Conservation (phyloP, 2,329 filamentous ascomycete species). For the Microdochium bolleyi region DNA sequence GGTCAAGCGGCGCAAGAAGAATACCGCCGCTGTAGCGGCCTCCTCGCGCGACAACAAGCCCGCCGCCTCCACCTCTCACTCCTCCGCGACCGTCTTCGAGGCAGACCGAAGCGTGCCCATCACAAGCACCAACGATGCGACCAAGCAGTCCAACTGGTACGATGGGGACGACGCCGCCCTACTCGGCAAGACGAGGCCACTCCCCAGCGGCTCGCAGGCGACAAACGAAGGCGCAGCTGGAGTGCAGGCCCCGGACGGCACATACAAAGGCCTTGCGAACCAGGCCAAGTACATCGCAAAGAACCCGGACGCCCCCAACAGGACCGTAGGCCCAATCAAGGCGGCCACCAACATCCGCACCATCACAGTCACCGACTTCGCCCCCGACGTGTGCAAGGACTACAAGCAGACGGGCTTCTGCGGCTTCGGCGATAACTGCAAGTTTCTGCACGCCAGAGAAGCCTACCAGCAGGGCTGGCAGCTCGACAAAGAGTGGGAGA, state of each 20-base stretch:
- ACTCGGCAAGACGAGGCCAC: conserved; percentile 45
- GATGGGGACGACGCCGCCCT: conserved; percentile 60
- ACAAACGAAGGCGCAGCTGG: not conserved
- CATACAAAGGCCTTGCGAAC: conserved; percentile 69
- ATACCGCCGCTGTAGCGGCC: conserved; percentile 53
- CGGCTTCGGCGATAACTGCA: conserved; percentile 73
- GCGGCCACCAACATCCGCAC: conserved; percentile 84
- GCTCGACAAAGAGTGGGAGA: conserved; percentile 90
- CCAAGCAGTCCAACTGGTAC: conserved; percentile 83
- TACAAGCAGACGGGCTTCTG: conserved; percentile 72
- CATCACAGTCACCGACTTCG: conserved; percentile 83
- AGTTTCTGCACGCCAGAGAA: conserved; percentile 68
- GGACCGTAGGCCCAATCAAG: conserved; percentile 78
- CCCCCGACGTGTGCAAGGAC: conserved; percentile 92
- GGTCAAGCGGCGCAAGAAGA: conserved; percentile 72
- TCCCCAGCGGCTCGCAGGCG: conserved; percentile 15
- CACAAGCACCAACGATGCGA: conserved; percentile 73
- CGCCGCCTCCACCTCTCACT: conserved; percentile 25
- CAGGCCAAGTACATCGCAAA: conserved; percentile 70
- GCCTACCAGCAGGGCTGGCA: conserved; percentile 93
- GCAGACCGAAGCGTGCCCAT: conserved; percentile 57
- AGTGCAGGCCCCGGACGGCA: conserved; percentile 46
- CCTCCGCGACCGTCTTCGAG: conserved; percentile 45
- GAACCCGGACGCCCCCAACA: conserved; percentile 64
- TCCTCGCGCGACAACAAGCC: conserved; percentile 43